Conservation (phyloP, 2,329 filamentous ascomycete genomes). For the Keithomyces neogunnii region DNA sequence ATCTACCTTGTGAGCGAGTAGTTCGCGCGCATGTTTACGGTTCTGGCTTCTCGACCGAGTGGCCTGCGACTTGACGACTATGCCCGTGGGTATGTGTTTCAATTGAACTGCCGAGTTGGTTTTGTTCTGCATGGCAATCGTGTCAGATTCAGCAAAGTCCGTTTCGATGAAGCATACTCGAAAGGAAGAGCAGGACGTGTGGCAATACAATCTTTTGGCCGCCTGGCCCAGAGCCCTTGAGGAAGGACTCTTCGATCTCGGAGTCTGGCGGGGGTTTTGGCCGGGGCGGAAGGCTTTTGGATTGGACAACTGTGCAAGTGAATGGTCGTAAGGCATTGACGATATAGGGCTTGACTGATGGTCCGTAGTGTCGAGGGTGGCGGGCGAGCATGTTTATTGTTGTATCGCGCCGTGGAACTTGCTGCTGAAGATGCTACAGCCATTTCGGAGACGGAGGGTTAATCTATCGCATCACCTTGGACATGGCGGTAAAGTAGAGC, state of each 20-base stretch:
- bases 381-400: slow-evolving; percentile 1
- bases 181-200: background rate
- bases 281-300: slow-evolving; percentile 61
- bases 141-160: background rate
- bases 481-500: too few species aligned
- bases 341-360: background rate
- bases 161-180: background rate
- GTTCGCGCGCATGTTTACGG: slow-evolving; percentile 69
- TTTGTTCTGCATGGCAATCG: slow-evolving; percentile 60
- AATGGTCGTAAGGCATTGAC: slow-evolving; percentile 14
- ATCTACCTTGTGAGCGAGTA: slow-evolving; percentile 71
- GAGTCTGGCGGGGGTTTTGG: slow-evolving; percentile 63
- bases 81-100: slow-evolving; percentile 79
- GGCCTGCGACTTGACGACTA: slow-evolving; percentile 89
- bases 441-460: too few species aligned
- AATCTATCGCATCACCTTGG: too few species aligned
- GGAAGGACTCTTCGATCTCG: slow-evolving; percentile 76
- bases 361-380: background rate
- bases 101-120: slow-evolving; percentile 92
- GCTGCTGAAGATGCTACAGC: too few species aligned
- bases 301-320: slow-evolving; percentile 19
- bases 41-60: slow-evolving; percentile 85
- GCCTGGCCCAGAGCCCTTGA: slow-evolving; percentile 87
- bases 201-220: slow-evolving; percentile 80
- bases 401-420: background rate